Conservation (phyloP, 139 green algal genomes). For the Zygnema circumcarinatum region DNA sequence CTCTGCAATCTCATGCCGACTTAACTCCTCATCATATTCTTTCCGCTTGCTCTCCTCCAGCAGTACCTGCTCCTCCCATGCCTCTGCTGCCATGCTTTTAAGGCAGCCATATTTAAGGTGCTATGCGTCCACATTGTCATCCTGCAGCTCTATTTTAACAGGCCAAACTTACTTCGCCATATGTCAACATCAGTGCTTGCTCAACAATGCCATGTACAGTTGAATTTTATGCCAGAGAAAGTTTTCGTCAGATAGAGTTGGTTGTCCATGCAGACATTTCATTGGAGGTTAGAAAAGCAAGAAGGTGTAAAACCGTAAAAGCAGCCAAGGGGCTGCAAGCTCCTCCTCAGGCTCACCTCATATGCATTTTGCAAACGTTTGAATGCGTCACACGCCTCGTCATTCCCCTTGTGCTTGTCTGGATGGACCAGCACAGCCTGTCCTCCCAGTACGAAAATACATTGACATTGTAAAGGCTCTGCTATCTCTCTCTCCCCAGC, state of each 20-base stretch:
- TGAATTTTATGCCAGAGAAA: too few relatives aligned
- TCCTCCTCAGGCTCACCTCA: slow-evolving; percentile 25
- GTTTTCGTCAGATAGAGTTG: too few relatives aligned
- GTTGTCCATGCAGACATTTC: too few relatives aligned
- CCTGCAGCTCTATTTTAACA: neutral
- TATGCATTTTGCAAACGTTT: slow-evolving; percentile 50
- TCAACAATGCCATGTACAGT: too few relatives aligned
- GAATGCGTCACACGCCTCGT: slow-evolving; percentile 33
- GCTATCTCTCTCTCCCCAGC: neutral
- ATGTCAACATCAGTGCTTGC: too few relatives aligned
- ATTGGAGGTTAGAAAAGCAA: too few relatives aligned
- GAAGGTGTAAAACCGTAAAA: too few relatives aligned
- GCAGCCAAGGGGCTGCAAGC: too few relatives aligned
- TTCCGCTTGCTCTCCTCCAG: slow-evolving; percentile 18
- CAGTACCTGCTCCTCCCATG: slow-evolving; percentile 17
- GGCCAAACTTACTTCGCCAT: too few relatives aligned
- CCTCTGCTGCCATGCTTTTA: neutral
- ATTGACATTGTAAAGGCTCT: neutral
- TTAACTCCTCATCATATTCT: slow-evolving; percentile 30
- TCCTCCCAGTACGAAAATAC: neutral
- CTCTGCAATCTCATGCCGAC: slow-evolving; percentile 4
- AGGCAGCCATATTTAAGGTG: neutral
- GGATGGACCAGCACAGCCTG: slow-evolving; percentile 48
- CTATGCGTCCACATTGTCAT: neutral
- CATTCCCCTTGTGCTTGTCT: slow-evolving; percentile 40